Percentiles rank a stretch among this genome's conserved stretches.
phyloP scores from a whole-genome alignment of 1,139 yeast species.

The Yamadazyma dushanensis region DNA sequence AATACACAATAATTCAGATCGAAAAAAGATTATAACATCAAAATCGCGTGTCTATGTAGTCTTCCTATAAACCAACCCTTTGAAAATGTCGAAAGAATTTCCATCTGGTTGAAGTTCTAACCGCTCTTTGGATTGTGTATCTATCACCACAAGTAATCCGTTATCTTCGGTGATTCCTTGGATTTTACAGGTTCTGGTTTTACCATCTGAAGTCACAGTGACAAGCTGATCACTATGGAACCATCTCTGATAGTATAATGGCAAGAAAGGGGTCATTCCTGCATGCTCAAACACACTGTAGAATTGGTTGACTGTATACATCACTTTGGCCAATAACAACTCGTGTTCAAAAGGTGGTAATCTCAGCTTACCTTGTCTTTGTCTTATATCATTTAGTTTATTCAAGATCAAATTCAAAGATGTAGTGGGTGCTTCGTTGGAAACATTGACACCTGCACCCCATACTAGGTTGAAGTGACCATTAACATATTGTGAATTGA shows the following conservation, averaged over 20 bases:
- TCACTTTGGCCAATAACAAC: constrained; percentile 64
- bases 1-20: not conserved
- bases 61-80: constrained; percentile 80
- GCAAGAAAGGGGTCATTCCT: constrained; percentile 72
- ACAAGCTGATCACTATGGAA: constrained; percentile 74
- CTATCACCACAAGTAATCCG: constrained; percentile 80
- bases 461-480: constrained; percentile 63
- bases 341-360: constrained; percentile 63
- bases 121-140: constrained; percentile 55
- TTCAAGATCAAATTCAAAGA: constrained; percentile 73
- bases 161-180: constrained; percentile 81
- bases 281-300: constrained; percentile 55
- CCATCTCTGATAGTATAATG: constrained; percentile 82
- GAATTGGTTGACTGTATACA: constrained; percentile 64
- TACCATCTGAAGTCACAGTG: constrained; percentile 48
- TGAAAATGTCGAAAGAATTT: constrained; percentile 93
- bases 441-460: constrained; percentile 87
- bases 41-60: constrained; percentile 3
- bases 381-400: constrained; percentile 55
- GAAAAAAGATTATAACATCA: not conserved
- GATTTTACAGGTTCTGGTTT: constrained; percentile 52
- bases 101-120: constrained; percentile 94
- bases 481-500: constrained; percentile 69
- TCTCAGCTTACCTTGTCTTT: constrained; percentile 33
- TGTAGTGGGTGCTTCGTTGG: constrained; percentile 88